A percentile compares a stretch with the other conserved stretches of the same genome.
These are phyloP conservation scores for Gnetum montanum DNA, from an alignment of 75 land plant species.

Conservation along the genomic window DNA sequence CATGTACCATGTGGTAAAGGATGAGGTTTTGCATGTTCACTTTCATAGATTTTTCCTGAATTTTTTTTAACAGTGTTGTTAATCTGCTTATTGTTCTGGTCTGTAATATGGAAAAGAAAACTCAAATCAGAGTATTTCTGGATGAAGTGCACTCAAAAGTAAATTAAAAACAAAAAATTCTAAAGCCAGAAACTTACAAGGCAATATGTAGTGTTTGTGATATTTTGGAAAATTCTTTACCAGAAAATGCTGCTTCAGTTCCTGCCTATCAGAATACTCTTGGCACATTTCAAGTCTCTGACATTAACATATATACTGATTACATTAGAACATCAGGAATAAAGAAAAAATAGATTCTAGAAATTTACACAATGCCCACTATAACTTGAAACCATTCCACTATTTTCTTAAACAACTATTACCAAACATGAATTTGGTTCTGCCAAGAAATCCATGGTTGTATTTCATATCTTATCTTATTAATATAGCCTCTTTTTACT, in stretches of 20 bases:
- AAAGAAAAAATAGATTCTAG: no score
- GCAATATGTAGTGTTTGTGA: constrained; percentile 88
- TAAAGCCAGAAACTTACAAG: constrained; percentile 50
- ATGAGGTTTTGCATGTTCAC: constrained; percentile 12
- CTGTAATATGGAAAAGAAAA: not conserved
- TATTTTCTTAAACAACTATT: no score
- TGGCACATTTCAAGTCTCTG: constrained; percentile 79
- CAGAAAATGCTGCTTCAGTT: constrained; percentile 67
- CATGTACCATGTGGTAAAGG: constrained; percentile 8
- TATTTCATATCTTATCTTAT: not conserved
- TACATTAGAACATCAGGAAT: no score
- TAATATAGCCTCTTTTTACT: not conserved
- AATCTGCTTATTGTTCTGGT: constrained; percentile 1
- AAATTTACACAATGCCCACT: no score
- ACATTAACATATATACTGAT: not conserved
- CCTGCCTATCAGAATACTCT: constrained; percentile 71
- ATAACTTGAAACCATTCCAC: no score
- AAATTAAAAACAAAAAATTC: constrained; percentile 3
- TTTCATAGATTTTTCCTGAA: constrained; percentile 5
- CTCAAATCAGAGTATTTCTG: constrained; percentile 1
- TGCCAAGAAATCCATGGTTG: no score
- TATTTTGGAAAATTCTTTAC: constrained; percentile 48
- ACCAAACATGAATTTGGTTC: no score
- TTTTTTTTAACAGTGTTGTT: not conserved
- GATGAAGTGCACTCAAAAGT: not conserved